Evolutionary conservation across 768 basidiomycete genomes (phyloP), one percentile per base, ranked within the genome.

Genomic region (Chalciporus sphaerocephalus): DNA sequence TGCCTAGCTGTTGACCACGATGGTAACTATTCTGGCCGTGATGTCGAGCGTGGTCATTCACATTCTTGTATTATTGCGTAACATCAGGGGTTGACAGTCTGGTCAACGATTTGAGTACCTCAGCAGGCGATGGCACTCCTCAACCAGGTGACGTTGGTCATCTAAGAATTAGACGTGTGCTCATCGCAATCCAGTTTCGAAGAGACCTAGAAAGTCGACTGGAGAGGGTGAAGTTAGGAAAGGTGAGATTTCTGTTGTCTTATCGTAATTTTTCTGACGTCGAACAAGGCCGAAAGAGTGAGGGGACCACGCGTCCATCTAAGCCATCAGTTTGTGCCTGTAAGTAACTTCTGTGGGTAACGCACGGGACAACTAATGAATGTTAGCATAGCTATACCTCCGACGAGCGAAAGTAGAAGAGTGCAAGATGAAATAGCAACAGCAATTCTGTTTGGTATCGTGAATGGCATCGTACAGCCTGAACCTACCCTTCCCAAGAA

Each of bases 331-430:
- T 6, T 32, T 56, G 52, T 50, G 52, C 52, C 22, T 9, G 56
- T 55, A 38, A 57, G 56, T 20, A 39, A 20, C 40, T n/a, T 44
- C 42, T 15, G n/a, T 24, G 18, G 48, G 40, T 2, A 11, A 39
- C 32, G 18, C 38, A 24, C 51, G 48, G 38, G 48, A 48, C 30
- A 24, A 44, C 57, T 54, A 42, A 60, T 51, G 32, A 49, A 49
- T 44, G 40, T 51, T 42, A 61, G 64, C 23, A 44, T 58, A 62
- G 62, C 40, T 34, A 42, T 49, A 16, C 48, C 47, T 27, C 33
- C 21, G 18, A 59, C 59, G 11, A 52, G 13, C 38, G 59, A 30
- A 45, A 58, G 59, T 44, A 15, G 33, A 18, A 37, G 2, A 38
- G 40, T 64, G 6, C 44, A 24, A 27, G 44, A 48, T 5, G 59